A percentile compares a stretch with the other conserved stretches of the same genome.
These are phyloP conservation scores for Inga oerstediana DNA, from an alignment of 306 rosid genomes.

Conservation along the genomic window DNA sequence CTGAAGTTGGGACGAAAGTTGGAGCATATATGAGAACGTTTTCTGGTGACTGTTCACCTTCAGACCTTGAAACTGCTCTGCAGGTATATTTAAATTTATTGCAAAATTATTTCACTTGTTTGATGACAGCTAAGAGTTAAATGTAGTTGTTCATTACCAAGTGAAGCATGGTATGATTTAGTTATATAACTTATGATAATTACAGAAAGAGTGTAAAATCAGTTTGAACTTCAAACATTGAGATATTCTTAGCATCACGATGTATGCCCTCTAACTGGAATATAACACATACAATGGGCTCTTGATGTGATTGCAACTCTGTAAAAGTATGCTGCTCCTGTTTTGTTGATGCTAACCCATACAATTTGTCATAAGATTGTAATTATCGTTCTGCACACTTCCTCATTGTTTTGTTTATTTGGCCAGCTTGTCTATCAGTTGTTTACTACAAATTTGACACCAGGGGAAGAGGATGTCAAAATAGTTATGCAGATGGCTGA, in stretches of 20 bases:
- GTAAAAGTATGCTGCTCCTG: background rate
- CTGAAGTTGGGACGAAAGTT: conserved; percentile 90
- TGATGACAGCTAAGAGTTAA: conserved; percentile 2
- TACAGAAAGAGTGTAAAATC: conserved; percentile 3
- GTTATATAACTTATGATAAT: conserved; percentile 14
- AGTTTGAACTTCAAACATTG: background rate
- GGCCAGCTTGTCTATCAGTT: conserved; percentile 94
- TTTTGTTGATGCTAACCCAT: background rate
- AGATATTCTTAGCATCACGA: conserved; percentile 1
- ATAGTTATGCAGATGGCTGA: conserved; percentile 99
- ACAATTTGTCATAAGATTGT: background rate
- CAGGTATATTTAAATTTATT: conserved; percentile 64
- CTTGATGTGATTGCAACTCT: conserved; percentile 10
- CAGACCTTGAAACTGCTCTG: conserved; percentile 96
- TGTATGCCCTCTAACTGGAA: conserved; percentile 19
- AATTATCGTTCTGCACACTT: conserved; percentile 10
- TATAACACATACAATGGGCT: background rate
- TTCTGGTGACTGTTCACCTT: conserved; percentile 92
- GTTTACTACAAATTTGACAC: conserved; percentile 75
- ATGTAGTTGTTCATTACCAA: conserved; percentile 14
- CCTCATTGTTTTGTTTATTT: conserved; percentile 26
- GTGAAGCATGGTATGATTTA: background rate
- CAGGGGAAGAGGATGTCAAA: conserved; percentile 86
- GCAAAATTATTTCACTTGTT: conserved; percentile 5
- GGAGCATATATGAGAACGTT: conserved; percentile 98